Conservation (phyloP, 2,329 filamentous ascomycete species). For the Diaporthe velutina region DNA sequence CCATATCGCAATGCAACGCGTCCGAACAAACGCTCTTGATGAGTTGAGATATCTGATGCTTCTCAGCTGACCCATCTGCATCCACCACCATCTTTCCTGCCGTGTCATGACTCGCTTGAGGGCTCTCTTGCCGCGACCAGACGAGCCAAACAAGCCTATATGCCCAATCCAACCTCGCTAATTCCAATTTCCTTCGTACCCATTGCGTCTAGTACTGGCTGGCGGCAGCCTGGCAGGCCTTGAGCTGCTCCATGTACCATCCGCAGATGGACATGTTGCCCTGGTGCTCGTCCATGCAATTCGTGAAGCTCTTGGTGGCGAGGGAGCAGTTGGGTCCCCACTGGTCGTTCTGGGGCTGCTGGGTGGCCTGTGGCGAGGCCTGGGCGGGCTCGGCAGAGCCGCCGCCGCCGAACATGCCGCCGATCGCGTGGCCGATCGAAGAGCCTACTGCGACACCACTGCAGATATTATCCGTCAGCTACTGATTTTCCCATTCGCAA, state of each 20-base stretch:
- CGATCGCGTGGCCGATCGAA: constrained; percentile 94
- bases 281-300: constrained; percentile 95
- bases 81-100: neutral
- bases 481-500: neutral
- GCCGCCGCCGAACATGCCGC: constrained; percentile 86
- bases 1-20: constrained; percentile 29
- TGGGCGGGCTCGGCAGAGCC: constrained; percentile 68
- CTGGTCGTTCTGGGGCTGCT: constrained; percentile 68
- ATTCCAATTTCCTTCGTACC: neutral
- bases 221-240: constrained; percentile 86
- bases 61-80: neutral
- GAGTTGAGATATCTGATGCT: constrained; percentile 33
- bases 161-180: neutral
- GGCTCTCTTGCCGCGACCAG: neutral
- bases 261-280: constrained; percentile 96
- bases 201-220: constrained; percentile 71
- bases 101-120: neutral
- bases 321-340: constrained; percentile 78
- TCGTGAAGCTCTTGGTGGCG: constrained; percentile 88
- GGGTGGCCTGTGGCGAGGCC: constrained; percentile 59
- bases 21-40: constrained; percentile 12
- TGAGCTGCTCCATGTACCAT: constrained; percentile 98
- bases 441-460: constrained; percentile 98
- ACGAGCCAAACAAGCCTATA: neutral
- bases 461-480: constrained; percentile 44